Evolutionary conservation across 2,329 filamentous ascomycete species (phyloP), one percentile per base, ranked within the genome.

Genomic region (Cadophora sp.): DNA sequence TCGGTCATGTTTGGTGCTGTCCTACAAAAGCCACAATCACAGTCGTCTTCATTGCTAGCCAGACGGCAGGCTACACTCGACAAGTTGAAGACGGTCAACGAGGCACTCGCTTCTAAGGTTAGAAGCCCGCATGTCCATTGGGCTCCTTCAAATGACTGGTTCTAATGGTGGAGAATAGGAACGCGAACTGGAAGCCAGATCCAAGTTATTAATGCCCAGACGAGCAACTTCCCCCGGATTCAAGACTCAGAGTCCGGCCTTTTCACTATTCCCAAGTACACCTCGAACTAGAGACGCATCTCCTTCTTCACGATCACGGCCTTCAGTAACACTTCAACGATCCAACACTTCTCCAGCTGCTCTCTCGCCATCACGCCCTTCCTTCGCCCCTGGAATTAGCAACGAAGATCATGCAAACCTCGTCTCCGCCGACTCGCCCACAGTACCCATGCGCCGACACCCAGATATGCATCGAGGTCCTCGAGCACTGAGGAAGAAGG

Each of bases 1-100:
- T 97, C 94, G 73, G 87, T 97, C 71, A 97, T 97, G 94, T 97
- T 98, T 76, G 88, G 90, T 64, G 87, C 86, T 45, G 83, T 97
- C 7, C 81, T 97, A 30, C 85, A 87, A 68, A 73, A 73, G 33
- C 67, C 72, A 39, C 51, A 47, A 14, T 41, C 68, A 24, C 67
- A 67, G 33, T 73, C 66, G 30, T 68, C 69, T 9, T 73, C 73
- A 27, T 79, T 89, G 8, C 79, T 89, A 30, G 83, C 83, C 27
- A 83, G 87, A 66, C 82, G 87, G 50, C 87, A 90, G 71, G 86
- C 85, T 8, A 87, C 84, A 0, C 75, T 89, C 14, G 83, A 87
- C 63, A 86, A 83, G 66, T 78, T 91, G 0, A 86, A 84, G 70
- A 83, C 82, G 22, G 83, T 85, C 47, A 84, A 84, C 61, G 82